Evolutionary conservation across 257 asterid species (phyloP).

Genomic region (Leptodermis oblonga): DNA sequence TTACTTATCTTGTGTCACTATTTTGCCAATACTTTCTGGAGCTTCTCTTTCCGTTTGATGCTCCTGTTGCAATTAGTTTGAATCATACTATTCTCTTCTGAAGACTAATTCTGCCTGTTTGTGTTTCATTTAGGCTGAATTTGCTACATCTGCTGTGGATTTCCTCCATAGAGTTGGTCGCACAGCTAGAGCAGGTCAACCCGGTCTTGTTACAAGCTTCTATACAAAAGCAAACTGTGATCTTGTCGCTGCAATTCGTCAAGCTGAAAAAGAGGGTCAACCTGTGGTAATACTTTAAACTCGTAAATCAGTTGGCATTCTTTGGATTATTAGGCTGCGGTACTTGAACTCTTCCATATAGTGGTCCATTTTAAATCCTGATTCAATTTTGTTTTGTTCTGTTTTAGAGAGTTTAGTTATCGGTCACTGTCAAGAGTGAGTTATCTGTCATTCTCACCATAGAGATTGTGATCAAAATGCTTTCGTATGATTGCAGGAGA

Average conservation of each 20-base stretch:
- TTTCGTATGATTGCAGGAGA: constrained; percentile 56
- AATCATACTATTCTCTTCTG: neutral
- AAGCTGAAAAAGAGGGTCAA: constrained; percentile 58
- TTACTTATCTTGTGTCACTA: neutral
- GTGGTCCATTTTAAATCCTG: neutral
- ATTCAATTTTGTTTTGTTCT: neutral
- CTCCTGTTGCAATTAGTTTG: neutral
- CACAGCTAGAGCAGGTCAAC: constrained; percentile 94
- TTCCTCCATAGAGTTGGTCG: constrained; percentile 97
- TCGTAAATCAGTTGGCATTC: neutral
- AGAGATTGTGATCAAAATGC: neutral
- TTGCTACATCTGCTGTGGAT: constrained; percentile 88
- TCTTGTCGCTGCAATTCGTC: constrained; percentile 87
- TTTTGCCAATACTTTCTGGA: neutral
- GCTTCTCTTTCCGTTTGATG: neutral
- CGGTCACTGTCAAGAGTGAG: neutral
- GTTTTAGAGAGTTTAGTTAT: neutral
- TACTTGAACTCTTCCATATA: neutral
- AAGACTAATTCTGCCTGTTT: neutral
- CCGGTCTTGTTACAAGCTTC: constrained; percentile 86
- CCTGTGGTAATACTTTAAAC: constrained; percentile 62
- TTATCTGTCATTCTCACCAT: neutral
- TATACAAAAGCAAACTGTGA: constrained; percentile 58
- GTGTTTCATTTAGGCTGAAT: constrained; percentile 63
- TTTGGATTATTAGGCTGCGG: neutral